A percentile compares a stretch with the other conserved stretches of the same genome.
Conservation (phyloP, 192 early-diverging fungal species). For the Backusella circina region DNA sequence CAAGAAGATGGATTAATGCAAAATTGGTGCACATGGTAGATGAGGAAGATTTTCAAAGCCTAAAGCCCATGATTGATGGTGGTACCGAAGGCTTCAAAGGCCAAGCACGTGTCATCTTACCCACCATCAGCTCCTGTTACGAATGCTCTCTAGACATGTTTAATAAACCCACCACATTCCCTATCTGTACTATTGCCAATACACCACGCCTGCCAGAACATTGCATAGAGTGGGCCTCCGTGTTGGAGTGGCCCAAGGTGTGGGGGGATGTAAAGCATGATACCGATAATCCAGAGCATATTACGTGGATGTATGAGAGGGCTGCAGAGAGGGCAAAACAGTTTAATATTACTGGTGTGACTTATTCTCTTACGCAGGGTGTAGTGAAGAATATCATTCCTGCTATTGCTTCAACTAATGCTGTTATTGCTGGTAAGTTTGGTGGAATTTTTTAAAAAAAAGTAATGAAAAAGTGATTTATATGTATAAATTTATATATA, state of each 20-base stretch:
- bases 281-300: constrained; percentile 74
- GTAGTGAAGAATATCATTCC: constrained; percentile 99
- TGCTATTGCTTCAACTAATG: constrained; percentile 89
- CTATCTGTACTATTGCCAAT: constrained; percentile 98
- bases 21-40: constrained; percentile 77
- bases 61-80: constrained; percentile 92
- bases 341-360: constrained; percentile 87
- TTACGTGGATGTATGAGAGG: constrained; percentile 69
- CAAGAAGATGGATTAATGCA: constrained; percentile 97
- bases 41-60: constrained; percentile 62
- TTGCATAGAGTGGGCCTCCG: constrained; percentile 96
- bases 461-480: no score
- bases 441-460: background rate
- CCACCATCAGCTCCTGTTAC: constrained; percentile 84
- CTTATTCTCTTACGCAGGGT: constrained; percentile 87
- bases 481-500: constrained; percentile 23
- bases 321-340: constrained; percentile 68
- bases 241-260: constrained; percentile 87
- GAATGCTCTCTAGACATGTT: constrained; percentile 95
- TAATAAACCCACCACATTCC: constrained; percentile 84
- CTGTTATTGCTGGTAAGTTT: constrained; percentile 59
- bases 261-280: constrained; percentile 63
- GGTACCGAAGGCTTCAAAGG: constrained; percentile 97
- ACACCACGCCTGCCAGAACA: constrained; percentile 97
- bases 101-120: constrained; percentile 89